Percentiles rank a stretch among this genome's conserved stretches.
Conservation (phyloP, 2,329 filamentous ascomycete genomes). For the Phoma herbarum region DNA sequence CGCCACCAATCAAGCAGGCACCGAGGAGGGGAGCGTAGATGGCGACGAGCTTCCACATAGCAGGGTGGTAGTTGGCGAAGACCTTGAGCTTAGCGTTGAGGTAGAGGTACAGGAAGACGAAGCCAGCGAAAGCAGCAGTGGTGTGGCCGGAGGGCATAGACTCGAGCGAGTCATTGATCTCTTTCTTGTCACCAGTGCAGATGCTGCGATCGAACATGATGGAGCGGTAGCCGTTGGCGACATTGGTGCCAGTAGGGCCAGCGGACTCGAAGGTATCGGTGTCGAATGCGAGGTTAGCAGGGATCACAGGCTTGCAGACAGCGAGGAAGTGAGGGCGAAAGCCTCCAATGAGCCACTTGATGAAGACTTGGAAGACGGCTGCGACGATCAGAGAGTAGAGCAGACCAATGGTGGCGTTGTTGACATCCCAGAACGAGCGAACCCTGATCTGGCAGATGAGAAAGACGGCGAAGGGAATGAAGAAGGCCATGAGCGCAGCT, state of each 20-base stretch:
- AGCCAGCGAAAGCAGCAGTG: constrained; percentile 76
- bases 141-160: constrained; percentile 78
- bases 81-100: constrained; percentile 82
- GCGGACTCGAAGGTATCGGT: constrained; percentile 44
- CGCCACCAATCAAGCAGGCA: constrained; percentile 72
- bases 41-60: constrained; percentile 76
- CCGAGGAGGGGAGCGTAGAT: constrained; percentile 73
- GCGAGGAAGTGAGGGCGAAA: constrained; percentile 71
- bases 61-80: constrained; percentile 74
- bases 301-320: constrained; percentile 72
- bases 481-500: constrained; percentile 69
- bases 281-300: constrained; percentile 45
- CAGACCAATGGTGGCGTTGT: constrained; percentile 74
- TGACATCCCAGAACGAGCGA: constrained; percentile 61
- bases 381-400: constrained; percentile 74
- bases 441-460: constrained; percentile 73
- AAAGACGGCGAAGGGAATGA: constrained; percentile 73
- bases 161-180: constrained; percentile 75
- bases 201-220: constrained; percentile 76
- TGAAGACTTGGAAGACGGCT: constrained; percentile 78
- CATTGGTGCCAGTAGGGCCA: constrained; percentile 58
- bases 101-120: constrained; percentile 75
- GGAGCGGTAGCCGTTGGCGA: constrained; percentile 62
- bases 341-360: constrained; percentile 79
- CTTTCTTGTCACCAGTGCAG: constrained; percentile 70